phyloP scores from a whole-genome alignment of 495 filamentous ascomycete genomes.

The Stereocaulon alpinum region DNA sequence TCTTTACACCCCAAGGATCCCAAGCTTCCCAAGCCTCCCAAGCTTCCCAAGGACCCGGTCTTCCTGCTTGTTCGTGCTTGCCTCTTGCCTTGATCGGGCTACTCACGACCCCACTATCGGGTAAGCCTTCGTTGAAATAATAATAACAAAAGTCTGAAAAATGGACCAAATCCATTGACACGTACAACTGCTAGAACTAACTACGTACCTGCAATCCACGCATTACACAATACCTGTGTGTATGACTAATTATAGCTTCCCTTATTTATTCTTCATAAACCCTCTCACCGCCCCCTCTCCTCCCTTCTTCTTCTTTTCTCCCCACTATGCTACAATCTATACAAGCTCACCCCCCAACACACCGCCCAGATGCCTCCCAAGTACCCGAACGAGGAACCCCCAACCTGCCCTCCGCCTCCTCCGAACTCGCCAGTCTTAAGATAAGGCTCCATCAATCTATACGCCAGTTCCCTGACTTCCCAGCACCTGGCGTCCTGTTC shows the following conservation, averaged over 20 bases:
- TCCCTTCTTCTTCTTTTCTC: slow-evolving; percentile 28
- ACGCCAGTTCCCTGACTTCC: slow-evolving; percentile 86
- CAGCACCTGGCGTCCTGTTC: slow-evolving; percentile 86
- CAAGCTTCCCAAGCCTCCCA: no score
- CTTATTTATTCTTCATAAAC: slow-evolving; percentile 24
- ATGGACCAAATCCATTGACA: background rate
- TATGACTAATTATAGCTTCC: slow-evolving; percentile 16
- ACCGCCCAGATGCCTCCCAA: slow-evolving; percentile 33
- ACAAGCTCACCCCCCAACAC: slow-evolving; percentile 19
- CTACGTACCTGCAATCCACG: background rate
- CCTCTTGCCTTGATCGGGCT: background rate
- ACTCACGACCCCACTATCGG: background rate
- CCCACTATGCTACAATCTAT: slow-evolving; percentile 51
- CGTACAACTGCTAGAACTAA: background rate
- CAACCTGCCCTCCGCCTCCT: slow-evolving; percentile 46
- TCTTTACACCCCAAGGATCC: no score
- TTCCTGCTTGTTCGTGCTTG: no score
- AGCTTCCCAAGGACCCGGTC: no score
- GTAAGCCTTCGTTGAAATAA: background rate
- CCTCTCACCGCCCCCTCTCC: slow-evolving; percentile 16
- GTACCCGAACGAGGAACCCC: slow-evolving; percentile 32
- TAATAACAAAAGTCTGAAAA: slow-evolving; percentile 1
- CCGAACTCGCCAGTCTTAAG: slow-evolving; percentile 92
- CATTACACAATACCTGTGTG: background rate
- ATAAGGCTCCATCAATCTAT: slow-evolving; percentile 56